A percentile compares a stretch with the other conserved stretches of the same genome.
Conservation (phyloP, 768 basidiomycete genomes). For the Cystobasidium ongulense region DNA sequence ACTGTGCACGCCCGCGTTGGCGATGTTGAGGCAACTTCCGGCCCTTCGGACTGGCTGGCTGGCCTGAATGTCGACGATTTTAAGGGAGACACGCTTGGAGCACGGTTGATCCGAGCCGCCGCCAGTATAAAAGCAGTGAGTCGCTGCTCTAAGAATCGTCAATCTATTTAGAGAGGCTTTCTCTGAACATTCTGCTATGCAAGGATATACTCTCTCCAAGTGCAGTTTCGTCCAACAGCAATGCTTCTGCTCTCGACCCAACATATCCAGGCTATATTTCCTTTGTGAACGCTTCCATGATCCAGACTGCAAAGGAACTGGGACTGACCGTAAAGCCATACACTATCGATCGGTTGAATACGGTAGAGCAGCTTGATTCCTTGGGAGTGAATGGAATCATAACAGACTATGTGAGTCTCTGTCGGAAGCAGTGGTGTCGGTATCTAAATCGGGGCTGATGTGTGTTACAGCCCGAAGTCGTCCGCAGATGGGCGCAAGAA, state of each 20-base stretch:
- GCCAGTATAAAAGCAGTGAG: constrained; percentile 26
- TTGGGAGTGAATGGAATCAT: constrained; percentile 19
- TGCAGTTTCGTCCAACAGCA: constrained; percentile 15
- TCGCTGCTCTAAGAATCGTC: background rate
- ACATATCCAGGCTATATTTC: constrained; percentile 8
- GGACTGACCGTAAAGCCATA: constrained; percentile 30
- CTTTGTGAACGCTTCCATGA: constrained; percentile 26
- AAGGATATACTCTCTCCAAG: constrained; percentile 32
- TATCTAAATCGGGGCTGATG: background rate
- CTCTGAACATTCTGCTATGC: no score
- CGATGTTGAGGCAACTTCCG: constrained; percentile 13
- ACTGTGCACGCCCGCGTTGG: constrained; percentile 17
- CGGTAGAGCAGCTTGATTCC: constrained; percentile 6
- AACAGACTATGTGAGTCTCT: constrained; percentile 15
- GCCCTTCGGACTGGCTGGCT: constrained; percentile 28
- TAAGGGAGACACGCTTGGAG: constrained; percentile 18
- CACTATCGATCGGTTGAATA: constrained; percentile 29
- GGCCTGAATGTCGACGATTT: constrained; percentile 30
- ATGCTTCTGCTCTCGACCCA: constrained; percentile 14
- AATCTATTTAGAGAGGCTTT: no score
- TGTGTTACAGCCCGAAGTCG: constrained; percentile 1
- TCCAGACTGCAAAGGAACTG: constrained; percentile 23
- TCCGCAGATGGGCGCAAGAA: constrained; percentile 18
- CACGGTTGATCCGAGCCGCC: constrained; percentile 19
- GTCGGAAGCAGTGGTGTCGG: background rate